Conservation (phyloP, 2,329 filamentous ascomycete genomes). For the Emmonsiellopsis sp. region DNA sequence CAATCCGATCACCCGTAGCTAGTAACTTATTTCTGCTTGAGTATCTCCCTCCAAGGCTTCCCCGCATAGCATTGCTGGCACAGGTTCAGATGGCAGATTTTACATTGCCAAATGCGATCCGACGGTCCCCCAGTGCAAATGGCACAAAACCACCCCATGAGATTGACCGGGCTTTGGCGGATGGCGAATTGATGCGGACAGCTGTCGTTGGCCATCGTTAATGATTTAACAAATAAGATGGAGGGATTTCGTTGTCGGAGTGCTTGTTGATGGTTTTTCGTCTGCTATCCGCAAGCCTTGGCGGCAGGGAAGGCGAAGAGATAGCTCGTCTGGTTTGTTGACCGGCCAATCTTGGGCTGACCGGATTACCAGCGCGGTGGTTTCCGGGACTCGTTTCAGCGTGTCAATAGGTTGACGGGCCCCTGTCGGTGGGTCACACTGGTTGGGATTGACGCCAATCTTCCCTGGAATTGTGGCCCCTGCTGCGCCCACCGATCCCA, state of each 20-base stretch:
- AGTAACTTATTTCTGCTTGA: too few species aligned
- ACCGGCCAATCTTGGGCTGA: background rate
- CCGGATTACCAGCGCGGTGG: background rate
- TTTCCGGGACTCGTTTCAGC: background rate
- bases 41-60: too few species aligned
- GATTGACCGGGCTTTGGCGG: constrained; percentile 16
- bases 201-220: constrained; percentile 4
- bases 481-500: background rate
- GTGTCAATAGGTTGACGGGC: background rate
- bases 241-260: too few species aligned
- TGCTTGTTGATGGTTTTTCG: too few species aligned
- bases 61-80: constrained; percentile 27
- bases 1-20: too few species aligned
- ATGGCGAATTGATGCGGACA: constrained; percentile 26
- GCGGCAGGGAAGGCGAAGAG: too few species aligned
- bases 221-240: too few species aligned
- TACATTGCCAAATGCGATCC: constrained; percentile 34
- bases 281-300: too few species aligned
- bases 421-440: background rate
- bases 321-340: background rate
- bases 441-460: background rate
- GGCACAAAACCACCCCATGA: constrained; percentile 30
- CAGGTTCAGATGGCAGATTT: constrained; percentile 30
- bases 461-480: background rate
- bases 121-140: constrained; percentile 32